These are phyloP conservation scores for Hyaloscypha hepaticicola DNA, from an alignment of 495 filamentous ascomycete genomes.

Conservation along the genomic window DNA sequence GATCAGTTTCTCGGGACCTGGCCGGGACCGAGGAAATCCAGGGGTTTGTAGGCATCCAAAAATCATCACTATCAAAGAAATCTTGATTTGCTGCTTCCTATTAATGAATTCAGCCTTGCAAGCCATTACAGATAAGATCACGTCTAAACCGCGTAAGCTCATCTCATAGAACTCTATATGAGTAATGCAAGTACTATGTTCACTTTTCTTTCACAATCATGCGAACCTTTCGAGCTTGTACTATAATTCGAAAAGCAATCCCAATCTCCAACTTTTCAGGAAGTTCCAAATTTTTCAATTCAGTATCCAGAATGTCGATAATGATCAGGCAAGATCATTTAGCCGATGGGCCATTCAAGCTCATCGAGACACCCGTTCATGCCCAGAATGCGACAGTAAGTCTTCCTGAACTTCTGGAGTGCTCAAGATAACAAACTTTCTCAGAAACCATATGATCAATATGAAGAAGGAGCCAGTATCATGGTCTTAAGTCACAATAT, in stretches of 20 bases:
- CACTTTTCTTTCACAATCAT: not conserved
- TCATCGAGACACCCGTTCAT: constrained; percentile 35
- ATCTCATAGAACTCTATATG: not conserved
- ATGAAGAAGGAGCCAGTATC: constrained; percentile 34
- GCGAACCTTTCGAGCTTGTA: not conserved
- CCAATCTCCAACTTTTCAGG: not conserved
- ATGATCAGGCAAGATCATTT: not conserved
- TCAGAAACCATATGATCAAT: constrained; percentile 12
- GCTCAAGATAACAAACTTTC: not conserved
- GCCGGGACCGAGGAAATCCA: not conserved
- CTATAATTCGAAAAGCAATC: not conserved
- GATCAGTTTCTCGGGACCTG: not conserved
- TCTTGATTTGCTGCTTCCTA: not conserved
- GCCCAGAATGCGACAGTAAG: constrained; percentile 25
- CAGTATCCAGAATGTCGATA: constrained; percentile 1
- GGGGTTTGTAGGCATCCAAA: not conserved
- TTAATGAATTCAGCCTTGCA: not conserved
- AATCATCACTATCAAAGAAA: not conserved
- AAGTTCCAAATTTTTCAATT: not conserved
- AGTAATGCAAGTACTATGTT: not conserved
- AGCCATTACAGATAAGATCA: not conserved
- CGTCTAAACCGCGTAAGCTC: not conserved
- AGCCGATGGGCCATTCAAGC: constrained; percentile 32
- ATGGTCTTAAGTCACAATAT: constrained; percentile 47
- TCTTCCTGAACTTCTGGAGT: not conserved